Percentiles rank a stretch among this genome's conserved stretches.
Evolutionary conservation across 345 rosid genomes (phyloP).

Genomic region (Brassica carinata): DNA sequence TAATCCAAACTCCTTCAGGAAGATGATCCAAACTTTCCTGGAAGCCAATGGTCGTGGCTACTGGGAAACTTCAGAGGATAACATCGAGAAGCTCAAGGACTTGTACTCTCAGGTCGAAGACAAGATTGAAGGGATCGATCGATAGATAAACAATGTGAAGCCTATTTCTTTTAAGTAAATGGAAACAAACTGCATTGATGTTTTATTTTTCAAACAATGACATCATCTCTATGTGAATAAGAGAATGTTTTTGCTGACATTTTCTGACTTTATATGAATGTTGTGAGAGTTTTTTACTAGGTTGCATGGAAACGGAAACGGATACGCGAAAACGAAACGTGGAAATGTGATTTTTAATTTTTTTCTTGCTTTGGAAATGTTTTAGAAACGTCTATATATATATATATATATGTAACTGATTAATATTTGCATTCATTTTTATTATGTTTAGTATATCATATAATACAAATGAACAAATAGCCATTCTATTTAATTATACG

Average conservation of each 20-base stretch:
- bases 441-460: no score
- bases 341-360: no score
- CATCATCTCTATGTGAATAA: slow-evolving; percentile 44
- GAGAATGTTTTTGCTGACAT: slow-evolving; percentile 43
- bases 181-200: slow-evolving; percentile 2
- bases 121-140: slow-evolving; percentile 95
- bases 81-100: slow-evolving; percentile 83
- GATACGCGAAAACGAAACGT: not conserved
- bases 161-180: slow-evolving; percentile 11
- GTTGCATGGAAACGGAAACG: no score
- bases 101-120: slow-evolving; percentile 93
- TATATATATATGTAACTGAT: no score
- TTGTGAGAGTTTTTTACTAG: slow-evolving; percentile 8
- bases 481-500: no score
- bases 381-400: no score
- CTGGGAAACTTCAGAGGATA: slow-evolving; percentile 87
- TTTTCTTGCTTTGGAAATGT: no score
- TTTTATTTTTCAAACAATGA: slow-evolving; percentile 21
- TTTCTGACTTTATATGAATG: slow-evolving; percentile 37
- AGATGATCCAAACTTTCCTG: slow-evolving; percentile 90
- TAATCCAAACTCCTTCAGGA: slow-evolving; percentile 93
- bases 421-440: no score
- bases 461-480: no score
- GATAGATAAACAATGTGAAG: slow-evolving; percentile 48
- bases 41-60: slow-evolving; percentile 98